Evolutionary conservation across 441 rosid species (phyloP), one percentile per base, ranked within the genome.

Genomic region (Populus tomentosa): DNA sequence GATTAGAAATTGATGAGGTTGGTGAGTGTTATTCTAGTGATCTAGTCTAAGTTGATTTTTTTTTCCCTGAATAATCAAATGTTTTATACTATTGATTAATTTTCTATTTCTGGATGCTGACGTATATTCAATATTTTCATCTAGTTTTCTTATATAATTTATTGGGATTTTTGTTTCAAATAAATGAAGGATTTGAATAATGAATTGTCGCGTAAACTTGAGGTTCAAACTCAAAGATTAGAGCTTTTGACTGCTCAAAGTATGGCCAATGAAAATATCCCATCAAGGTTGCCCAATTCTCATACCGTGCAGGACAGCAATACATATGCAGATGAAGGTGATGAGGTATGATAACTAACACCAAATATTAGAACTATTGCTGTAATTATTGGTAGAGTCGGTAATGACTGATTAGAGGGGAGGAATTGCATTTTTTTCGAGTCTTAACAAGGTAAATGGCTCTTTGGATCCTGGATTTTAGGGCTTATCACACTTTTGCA

Each of bases 251-350:
- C 98, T 67, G 90, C 98, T 72, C 95, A 91, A 85, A 91, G 82
- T 81, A 90, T 97, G 94, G 90, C 86, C 70, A 75, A 67, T 72
- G 95, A 82, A 74, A 85, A 87, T 80, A 69, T 81, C 69, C 83
- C 89, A 13, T 80, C 85, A 78, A 91, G 87, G 80, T 89, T 82
- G 71, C 84, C 84, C 18, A 97, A 91, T 80, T 74, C 91, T 74
- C 88, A 40, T 62, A 42, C 79, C 30, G 50, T 78, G 67, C 90
- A 81, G 79, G 98, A 94, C 77, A 83, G 79, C 77, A 65, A 85
- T 85, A 83, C 92, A 46, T 93, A 89, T 84, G 98, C 97, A 21
- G 99, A 94, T 80, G 99, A 97, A 86, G 99, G 99, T 53, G 99
- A 97, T 65, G 99, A 97, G 99, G 99, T 94, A 85, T 65, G 81